phyloP scores from a whole-genome alignment of 2,329 filamentous ascomycete genomes.

The Talaromyces sp. region DNA sequence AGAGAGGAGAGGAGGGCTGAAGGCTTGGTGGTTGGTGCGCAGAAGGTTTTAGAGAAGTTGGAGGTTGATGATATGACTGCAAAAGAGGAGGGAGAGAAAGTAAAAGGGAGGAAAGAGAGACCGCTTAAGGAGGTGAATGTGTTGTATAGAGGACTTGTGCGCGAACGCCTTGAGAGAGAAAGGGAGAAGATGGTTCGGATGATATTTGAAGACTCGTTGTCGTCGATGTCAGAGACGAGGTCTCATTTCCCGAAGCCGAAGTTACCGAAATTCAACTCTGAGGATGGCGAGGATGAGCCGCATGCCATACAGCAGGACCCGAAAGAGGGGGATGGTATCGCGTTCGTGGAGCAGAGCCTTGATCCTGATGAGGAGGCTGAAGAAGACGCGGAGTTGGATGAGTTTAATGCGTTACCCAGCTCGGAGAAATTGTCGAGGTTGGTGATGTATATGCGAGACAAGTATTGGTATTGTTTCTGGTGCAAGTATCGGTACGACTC shows the following conservation, averaged over 20 bases:
- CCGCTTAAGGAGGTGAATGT: conserved; percentile 68
- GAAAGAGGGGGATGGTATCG: conserved; percentile 47
- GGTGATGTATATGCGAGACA: conserved; percentile 65
- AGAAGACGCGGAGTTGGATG: conserved; percentile 75
- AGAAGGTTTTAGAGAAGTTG: conserved; percentile 77
- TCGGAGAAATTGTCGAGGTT: conserved; percentile 64
- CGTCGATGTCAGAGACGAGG: conserved; percentile 20
- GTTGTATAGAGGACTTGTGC: conserved; percentile 73
- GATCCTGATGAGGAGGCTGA: conserved; percentile 68
- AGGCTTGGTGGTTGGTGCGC: conserved; percentile 68
- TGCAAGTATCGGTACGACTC: conserved; percentile 78
- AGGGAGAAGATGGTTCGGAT: conserved; percentile 31
- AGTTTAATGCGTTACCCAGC: conserved; percentile 68
- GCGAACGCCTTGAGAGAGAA: conserved; percentile 62
- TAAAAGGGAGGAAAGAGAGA: conserved; percentile 28
- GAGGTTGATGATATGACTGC: conserved; percentile 43
- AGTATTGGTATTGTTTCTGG: conserved; percentile 88
- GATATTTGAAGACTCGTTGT: conserved; percentile 30
- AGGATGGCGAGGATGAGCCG: conserved; percentile 39
- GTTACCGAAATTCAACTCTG: conserved; percentile 54
- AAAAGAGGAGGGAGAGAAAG: not conserved
- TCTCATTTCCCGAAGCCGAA: conserved; percentile 36
- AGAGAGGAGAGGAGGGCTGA: conserved; percentile 66
- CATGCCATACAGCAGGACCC: conserved; percentile 55
- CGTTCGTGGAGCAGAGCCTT: conserved; percentile 49